phyloP scores from a whole-genome alignment of 164 flowering plant species.

The Kalanchoe fedtschenkoi region DNA sequence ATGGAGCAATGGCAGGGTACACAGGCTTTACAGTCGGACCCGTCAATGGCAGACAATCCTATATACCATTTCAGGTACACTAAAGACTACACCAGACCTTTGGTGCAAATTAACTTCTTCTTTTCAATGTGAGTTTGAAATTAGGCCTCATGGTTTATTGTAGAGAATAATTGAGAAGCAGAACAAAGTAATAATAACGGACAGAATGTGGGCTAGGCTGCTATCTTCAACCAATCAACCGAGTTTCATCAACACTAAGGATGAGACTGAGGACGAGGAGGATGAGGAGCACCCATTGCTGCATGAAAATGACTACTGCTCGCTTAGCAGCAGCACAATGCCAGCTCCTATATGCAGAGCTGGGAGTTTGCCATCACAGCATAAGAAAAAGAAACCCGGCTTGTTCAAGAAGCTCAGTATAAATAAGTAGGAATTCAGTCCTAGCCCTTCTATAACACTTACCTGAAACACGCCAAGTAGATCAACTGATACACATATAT shows the following conservation, averaged over 20 bases:
- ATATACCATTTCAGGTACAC: slow-evolving; percentile 2
- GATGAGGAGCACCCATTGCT: not conserved
- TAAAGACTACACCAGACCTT: too few relatives aligned
- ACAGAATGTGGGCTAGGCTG: slow-evolving; percentile 1
- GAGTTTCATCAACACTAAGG: not conserved
- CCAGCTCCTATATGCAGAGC: too few relatives aligned
- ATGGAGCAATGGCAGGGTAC: slow-evolving; percentile 2
- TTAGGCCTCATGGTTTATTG: not conserved
- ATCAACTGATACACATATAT: too few relatives aligned
- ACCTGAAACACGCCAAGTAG: too few relatives aligned
- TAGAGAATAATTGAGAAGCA: slow-evolving; percentile 3
- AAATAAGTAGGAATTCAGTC: too few relatives aligned
- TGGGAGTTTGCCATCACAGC: too few relatives aligned
- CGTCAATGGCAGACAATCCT: slow-evolving; percentile 1
- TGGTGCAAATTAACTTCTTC: not conserved
- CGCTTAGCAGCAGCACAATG: too few relatives aligned
- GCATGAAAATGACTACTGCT: not conserved
- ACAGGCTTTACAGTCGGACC: slow-evolving; percentile 2
- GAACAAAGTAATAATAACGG: slow-evolving; percentile 1
- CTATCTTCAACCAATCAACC: slow-evolving; percentile 2
- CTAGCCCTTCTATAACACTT: too few relatives aligned
- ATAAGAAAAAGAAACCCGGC: too few relatives aligned
- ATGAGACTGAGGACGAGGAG: slow-evolving; percentile 6
- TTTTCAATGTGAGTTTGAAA: too few relatives aligned
- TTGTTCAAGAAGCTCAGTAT: too few relatives aligned